Evolutionary conservation across 2,329 filamentous ascomycete genomes (phyloP).

Genomic region (Aspergillaceae sp.): DNA sequence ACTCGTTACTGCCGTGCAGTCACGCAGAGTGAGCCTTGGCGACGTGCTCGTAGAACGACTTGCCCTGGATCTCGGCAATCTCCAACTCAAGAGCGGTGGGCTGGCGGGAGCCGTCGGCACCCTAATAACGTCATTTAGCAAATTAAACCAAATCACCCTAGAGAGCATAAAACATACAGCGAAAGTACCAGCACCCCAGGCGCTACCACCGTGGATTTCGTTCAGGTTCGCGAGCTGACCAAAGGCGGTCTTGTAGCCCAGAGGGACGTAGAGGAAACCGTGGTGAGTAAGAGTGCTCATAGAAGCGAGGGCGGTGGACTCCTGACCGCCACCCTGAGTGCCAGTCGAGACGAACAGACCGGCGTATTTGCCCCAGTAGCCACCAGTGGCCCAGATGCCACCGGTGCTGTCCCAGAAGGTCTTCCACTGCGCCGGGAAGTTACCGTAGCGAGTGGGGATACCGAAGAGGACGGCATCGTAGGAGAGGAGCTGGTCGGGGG

Average conservation of each 20-base stretch:
- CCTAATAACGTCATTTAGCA: constrained; percentile 26
- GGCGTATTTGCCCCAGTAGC: constrained; percentile 77
- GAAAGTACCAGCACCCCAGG: constrained; percentile 94
- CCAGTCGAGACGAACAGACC: constrained; percentile 88
- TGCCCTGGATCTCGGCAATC: constrained; percentile 74
- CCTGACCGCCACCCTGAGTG: constrained; percentile 80
- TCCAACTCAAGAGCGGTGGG: constrained; percentile 66
- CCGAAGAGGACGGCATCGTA: constrained; percentile 91
- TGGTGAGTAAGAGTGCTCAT: constrained; percentile 87
- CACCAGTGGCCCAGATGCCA: constrained; percentile 69
- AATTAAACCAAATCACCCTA: background rate
- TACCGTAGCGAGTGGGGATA: constrained; percentile 92
- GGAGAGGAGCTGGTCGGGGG: constrained; percentile 53
- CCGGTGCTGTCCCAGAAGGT: constrained; percentile 77
- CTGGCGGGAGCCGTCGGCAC: constrained; percentile 71
- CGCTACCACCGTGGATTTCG: constrained; percentile 76
- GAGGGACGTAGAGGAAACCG: constrained; percentile 91
- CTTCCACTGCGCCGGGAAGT: constrained; percentile 96
- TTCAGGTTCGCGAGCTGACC: constrained; percentile 57
- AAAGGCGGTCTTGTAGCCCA: constrained; percentile 82
- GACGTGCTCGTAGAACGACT: constrained; percentile 70
- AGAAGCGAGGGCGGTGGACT: constrained; percentile 69
- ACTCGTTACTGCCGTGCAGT: constrained; percentile 58
- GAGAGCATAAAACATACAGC: constrained; percentile 42
- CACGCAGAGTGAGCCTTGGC: constrained; percentile 63